Base-by-base conservation (phyloP, 179 eudicot species). In the Beta corolliflora region DNA sequence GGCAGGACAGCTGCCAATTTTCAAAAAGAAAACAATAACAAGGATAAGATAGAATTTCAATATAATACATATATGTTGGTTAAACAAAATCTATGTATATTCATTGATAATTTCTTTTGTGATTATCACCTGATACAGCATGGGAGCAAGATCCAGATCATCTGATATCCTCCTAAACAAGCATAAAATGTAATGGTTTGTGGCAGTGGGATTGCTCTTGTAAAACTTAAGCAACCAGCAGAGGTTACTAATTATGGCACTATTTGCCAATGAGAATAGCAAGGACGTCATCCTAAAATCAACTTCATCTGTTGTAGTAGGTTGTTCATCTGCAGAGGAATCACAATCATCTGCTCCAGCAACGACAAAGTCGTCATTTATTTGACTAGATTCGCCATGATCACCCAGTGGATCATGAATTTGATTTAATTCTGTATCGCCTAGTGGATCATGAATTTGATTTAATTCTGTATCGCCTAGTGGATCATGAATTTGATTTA, bases 171-270 rank as follows among this genome's bases (percentile, higher is more conserved):
- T 93, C 86, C 83, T 85, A 65, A 97, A 84, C 86, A 93, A 83
- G 87, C 87, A 81, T 84, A 97, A 41, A 74, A 97, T 82, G 85
- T 91, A 91, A 80, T 97, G 98, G 85, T 97, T 97, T 83, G 97
- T 92, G 76, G 92, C 86, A 75, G 81, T 54, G 61, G 98, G 89
- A 83, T 97, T 97, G 87, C 90, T 88, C 86, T 90, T 97, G 80
- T 94, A 94, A 75, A 89, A 92, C 89, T 91, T 93, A 75, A 97
- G 93, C 84, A 97, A 84, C 98, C 99, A 97, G 82, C 99, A 93
- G 78, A 94, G 81, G 31, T 92, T 90, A 75, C 85, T 87, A 65
- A 93, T 87, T 76, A 92, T 87, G 59, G 82, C 75, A 83, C 85
- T 86, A 86, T 77, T 91, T 77, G 93, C 95, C 83, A 97, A 90